Percentiles rank a stretch among this genome's conserved stretches.
Conservation (phyloP, 2,329 filamentous ascomycete genomes). For the Leptographium galeiforme region DNA sequence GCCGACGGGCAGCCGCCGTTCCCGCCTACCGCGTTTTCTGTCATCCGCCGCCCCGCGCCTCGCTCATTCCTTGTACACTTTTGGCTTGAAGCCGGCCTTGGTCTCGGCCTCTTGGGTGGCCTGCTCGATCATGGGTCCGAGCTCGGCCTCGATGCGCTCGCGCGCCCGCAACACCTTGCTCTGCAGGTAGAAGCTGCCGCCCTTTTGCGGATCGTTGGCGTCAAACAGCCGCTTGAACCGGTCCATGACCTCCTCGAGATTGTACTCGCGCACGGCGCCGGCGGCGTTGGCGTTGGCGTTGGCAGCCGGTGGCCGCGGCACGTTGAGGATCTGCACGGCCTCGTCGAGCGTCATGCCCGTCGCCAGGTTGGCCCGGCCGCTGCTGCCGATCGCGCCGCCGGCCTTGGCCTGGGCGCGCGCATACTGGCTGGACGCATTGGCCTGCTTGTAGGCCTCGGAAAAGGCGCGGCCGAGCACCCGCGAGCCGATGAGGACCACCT, state of each 20-base stretch:
- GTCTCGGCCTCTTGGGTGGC: slow-evolving; percentile 63
- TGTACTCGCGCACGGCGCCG: slow-evolving; percentile 17
- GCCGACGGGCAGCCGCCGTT: too few species aligned
- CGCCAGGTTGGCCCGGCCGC: slow-evolving; percentile 32
- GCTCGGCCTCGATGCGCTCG: slow-evolving; percentile 82
- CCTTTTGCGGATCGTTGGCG: slow-evolving; percentile 85
- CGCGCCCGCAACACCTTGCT: slow-evolving; percentile 89
- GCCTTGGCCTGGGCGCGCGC: slow-evolving; percentile 56
- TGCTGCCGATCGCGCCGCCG: slow-evolving; percentile 35
- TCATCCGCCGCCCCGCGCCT: background rate
- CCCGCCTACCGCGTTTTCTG: background rate
- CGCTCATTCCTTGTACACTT: slow-evolving; percentile 67
- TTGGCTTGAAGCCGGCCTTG: slow-evolving; percentile 83
- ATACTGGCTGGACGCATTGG: slow-evolving; percentile 73
- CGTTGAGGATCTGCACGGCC: slow-evolving; percentile 93
- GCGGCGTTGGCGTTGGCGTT: slow-evolving; percentile 25
- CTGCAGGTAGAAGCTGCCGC: slow-evolving; percentile 95
- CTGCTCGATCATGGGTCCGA: slow-evolving; percentile 58
- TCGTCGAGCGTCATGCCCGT: slow-evolving; percentile 85
- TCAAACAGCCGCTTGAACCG: slow-evolving; percentile 94
- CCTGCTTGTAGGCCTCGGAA: slow-evolving; percentile 89
- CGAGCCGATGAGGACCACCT: slow-evolving; percentile 80
- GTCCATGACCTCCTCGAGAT: slow-evolving; percentile 66
- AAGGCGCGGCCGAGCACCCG: slow-evolving; percentile 91
- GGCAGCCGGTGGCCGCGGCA: slow-evolving; percentile 61